Base-by-base conservation (phyloP, 108 stramenopile species). In the Cyclotella sp. region DNA sequence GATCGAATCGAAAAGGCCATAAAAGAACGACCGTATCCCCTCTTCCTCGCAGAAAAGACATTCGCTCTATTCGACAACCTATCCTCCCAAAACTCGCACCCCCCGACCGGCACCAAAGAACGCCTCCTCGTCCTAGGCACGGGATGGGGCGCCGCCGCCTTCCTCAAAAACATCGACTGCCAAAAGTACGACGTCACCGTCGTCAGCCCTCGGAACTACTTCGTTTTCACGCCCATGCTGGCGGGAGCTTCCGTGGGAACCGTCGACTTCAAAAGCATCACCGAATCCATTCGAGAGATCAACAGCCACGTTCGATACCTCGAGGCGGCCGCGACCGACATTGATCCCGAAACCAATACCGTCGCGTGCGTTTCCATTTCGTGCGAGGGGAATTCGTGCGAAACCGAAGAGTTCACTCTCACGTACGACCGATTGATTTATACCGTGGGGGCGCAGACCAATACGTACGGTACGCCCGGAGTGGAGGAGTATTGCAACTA, bases 191-290 rank as follows among this genome's bases (percentile, higher is more conserved):
- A 98, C 72, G 96, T 98, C 12, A 93, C 90, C 0, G 89, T 96
- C 21, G 85, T 98, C 22, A 91, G 91, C 44, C 98, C 98, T 1
- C 69, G 98, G 27, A 97, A 98, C 64, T 95, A 94, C 73, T 97
- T 98, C 68, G 82, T 97, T 10, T 97, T 97, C 74, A 98, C 98
- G 0, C 98, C 98, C 62, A 97, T 98, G 98, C 81, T 98, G 30
- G 97, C 98, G n/a, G 96, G 96, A 21, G 90, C 95, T 12, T 87
- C 87, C 49, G 97, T 95, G 28, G 98, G 98, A 7, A 96, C 97
- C 0, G 97, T 98, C 34, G 98, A 98, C 49, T 97, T 81, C 83
- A 70, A 89, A 67, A 90, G 87, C 73, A 98, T 98, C 76, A 93
- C 90, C 0, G 93, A 97, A 76, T 92, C 97, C 19, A 86, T 98